These are phyloP conservation scores for Leptomonas seymouri DNA, from an alignment of 208 protist genomes.

Conservation along the genomic window DNA sequence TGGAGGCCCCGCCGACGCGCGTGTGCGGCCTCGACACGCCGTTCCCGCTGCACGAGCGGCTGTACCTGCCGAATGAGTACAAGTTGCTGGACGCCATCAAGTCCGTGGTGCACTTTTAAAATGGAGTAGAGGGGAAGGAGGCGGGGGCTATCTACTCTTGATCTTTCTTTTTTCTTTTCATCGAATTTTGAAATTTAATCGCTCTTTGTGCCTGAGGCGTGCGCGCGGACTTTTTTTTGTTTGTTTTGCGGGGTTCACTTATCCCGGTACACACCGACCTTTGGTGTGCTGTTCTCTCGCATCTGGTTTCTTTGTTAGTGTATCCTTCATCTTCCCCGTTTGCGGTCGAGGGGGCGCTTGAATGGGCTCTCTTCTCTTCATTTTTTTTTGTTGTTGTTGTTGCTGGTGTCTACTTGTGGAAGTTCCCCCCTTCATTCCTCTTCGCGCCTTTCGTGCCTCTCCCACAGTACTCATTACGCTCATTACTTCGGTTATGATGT, in stretches of 20 bases:
- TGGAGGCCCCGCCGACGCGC: constrained; percentile 96
- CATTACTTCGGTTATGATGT: too few relatives aligned
- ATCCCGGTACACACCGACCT: not conserved
- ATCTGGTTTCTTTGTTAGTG: not conserved
- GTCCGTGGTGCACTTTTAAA: constrained; percentile 49
- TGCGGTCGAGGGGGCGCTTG: not conserved
- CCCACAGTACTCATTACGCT: not conserved
- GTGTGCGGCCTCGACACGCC: constrained; percentile 98
- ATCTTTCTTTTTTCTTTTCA: constrained; percentile 6
- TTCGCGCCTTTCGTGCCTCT: constrained; percentile 2
- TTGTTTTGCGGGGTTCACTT: not conserved
- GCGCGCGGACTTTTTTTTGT: not conserved
- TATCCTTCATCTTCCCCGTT: not conserved
- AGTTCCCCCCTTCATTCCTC: not conserved
- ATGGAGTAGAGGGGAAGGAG: constrained; percentile 1
- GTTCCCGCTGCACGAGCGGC: constrained; percentile 96
- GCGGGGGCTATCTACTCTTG: not conserved
- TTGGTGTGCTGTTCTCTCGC: not conserved
- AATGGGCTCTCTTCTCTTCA: not conserved
- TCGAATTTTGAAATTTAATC: too few relatives aligned
- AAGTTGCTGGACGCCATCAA: constrained; percentile 86
- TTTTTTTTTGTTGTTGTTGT: not conserved
- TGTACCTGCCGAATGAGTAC: constrained; percentile 95
- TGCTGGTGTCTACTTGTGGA: not conserved
- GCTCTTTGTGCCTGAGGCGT: too few relatives aligned